Base-by-base conservation (phyloP, 2,329 filamentous ascomycete genomes). In the Cladosporium velox region DNA sequence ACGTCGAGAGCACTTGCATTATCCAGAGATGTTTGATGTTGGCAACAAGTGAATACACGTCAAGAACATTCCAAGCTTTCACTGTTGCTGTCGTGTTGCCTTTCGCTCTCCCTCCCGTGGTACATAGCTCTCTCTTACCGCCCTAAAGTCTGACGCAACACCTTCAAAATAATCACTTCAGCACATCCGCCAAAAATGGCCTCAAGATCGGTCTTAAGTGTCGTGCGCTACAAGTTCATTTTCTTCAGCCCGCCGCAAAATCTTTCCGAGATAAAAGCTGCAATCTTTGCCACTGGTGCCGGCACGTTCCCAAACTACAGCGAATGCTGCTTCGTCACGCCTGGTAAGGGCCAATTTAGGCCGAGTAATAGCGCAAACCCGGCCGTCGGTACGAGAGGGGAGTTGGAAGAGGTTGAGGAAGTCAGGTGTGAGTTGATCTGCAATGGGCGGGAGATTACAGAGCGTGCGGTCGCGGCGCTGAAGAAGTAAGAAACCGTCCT, bases 271-370 rank as follows among this genome's bases (percentile, higher is more conserved):
- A 78, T 79, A 70, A 83, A 83, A 70, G 65, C 73, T 1, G 81
- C 81, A 57, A 77, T 84, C 65, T 83, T 84, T 69, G 74, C 76
- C 54, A 78, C 81, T 1, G 80, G 81, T 47, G 81, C 81, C 44
- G 82, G 81, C 8, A 72, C 71, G 7, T 80, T 78, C 67, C 79
- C 80, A 3, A 79, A 79, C 4, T 83, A 83, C 69, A 81, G 77
- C 0, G 79, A 83, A 70, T 77, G 74, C 61, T 78, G 77, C 63
- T 83, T 79, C 67, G 75, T 73, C 1, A 77, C 74, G 2, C 68
- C 77, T 4, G 90, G 89, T 4, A 86, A 80, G 0, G 88, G 88
- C 0, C 88, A 91, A 72, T 92, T 91, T 75, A 84, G 86, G 0
- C 88, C 89, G 0, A 87, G 86, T 0, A 81, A 82, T 64, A 75